phyloP scores from a whole-genome alignment of 2,329 filamentous ascomycete genomes.

The Diaporthe longicolla region DNA sequence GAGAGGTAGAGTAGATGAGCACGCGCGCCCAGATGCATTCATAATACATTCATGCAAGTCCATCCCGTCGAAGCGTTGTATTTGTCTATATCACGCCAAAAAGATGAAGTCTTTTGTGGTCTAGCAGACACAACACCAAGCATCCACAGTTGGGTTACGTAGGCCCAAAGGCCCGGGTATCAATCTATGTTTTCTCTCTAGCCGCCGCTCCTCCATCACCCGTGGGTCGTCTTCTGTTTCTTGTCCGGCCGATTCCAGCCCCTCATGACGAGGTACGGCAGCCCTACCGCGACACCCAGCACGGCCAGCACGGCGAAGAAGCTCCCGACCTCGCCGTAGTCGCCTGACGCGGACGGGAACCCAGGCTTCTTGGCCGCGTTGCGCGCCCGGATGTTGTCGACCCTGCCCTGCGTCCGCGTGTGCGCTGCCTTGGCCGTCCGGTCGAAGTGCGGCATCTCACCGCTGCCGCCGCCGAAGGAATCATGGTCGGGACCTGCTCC shows the following conservation, averaged over 20 bases:
- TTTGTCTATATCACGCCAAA: not conserved
- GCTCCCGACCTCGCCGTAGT: slow-evolving; percentile 52
- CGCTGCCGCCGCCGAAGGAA: slow-evolving; percentile 54
- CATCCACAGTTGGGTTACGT: not conserved
- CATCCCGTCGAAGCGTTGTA: not conserved
- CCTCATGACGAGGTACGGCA: slow-evolving; percentile 59
- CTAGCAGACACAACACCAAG: not conserved
- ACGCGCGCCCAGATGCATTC: slow-evolving; percentile 22
- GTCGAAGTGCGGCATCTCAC: slow-evolving; percentile 84
- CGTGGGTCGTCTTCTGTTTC: slow-evolving; percentile 43
- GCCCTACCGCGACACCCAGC: slow-evolving; percentile 60
- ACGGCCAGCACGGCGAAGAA: slow-evolving; percentile 67
- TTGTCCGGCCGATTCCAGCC: slow-evolving; percentile 47
- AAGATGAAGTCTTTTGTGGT: not conserved
- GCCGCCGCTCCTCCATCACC: slow-evolving; percentile 34
- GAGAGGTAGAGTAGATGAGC: slow-evolving; percentile 44
- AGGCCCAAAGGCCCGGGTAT: slow-evolving; percentile 27
- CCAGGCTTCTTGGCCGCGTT: slow-evolving; percentile 53
- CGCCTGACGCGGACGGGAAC: slow-evolving; percentile 52
- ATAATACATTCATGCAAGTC: slow-evolving; percentile 12
- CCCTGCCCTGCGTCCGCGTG: slow-evolving; percentile 78
- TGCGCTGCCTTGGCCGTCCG: slow-evolving; percentile 73
- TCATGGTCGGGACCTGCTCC: slow-evolving; percentile 72
- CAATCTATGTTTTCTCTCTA: not conserved
- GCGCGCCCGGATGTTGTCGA: slow-evolving; percentile 63